A percentile compares a stretch with the other conserved stretches of the same genome.
Evolutionary conservation across 495 filamentous ascomycete species (phyloP).

Genomic region (Tuber aestivum): DNA sequence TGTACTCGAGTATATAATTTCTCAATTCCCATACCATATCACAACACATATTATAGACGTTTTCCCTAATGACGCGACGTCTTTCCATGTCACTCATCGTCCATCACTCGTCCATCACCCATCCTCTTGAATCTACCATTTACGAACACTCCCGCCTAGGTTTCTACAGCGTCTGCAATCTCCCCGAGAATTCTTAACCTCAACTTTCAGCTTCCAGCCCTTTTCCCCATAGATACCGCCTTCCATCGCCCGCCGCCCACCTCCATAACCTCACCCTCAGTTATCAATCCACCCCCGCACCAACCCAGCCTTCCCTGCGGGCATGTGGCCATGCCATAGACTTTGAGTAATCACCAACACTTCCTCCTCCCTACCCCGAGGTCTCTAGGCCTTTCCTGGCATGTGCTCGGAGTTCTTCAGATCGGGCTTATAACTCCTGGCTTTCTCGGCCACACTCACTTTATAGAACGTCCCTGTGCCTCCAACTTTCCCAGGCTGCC

Average conservation of each 20-base stretch:
- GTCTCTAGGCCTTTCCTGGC: conserved; percentile 51
- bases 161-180: conserved; percentile 64
- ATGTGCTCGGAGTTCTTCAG: conserved; percentile 62
- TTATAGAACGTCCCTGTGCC: conserved; percentile 55
- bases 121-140: background rate
- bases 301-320: conserved; percentile 58
- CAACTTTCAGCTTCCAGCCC: conserved; percentile 52
- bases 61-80: background rate
- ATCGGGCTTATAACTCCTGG: conserved; percentile 71
- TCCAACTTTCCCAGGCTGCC: conserved; percentile 49
- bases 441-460: conserved; percentile 66
- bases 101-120: background rate
- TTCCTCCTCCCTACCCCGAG: conserved; percentile 52
- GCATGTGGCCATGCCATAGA: conserved; percentile 64
- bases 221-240: conserved; percentile 46
- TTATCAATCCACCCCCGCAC: conserved; percentile 64
- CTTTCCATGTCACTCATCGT: background rate
- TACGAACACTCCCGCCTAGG: conserved; percentile 21
- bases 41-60: background rate
- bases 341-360: conserved; percentile 67
- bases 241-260: conserved; percentile 50
- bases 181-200: conserved; percentile 61
- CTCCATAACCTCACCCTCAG: conserved; percentile 46
- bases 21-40: background rate
- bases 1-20: background rate